Percentiles rank a stretch among this genome's conserved stretches.
phyloP scores from a whole-genome alignment of 2,329 filamentous ascomycete species.

The Talaromyces sp. region DNA sequence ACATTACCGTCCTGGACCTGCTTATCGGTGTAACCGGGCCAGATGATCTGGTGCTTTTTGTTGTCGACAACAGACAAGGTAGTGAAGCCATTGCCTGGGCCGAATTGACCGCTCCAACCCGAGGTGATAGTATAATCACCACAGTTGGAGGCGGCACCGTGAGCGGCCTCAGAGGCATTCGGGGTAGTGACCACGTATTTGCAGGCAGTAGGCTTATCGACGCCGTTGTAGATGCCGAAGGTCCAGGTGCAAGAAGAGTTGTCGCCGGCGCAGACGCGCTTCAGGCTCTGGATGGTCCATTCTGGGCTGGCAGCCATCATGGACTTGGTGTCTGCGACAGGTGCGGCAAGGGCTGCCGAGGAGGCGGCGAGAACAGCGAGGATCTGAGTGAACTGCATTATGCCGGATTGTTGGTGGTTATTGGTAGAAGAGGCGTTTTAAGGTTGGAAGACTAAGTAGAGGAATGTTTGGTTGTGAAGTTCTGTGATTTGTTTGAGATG shows the following conservation, averaged over 20 bases:
- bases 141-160: constrained; percentile 41
- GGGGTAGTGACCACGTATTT: constrained; percentile 34
- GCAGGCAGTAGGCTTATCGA: constrained; percentile 28
- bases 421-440: background rate
- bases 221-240: constrained; percentile 39
- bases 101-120: constrained; percentile 55
- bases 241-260: constrained; percentile 42
- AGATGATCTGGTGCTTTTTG: constrained; percentile 41
- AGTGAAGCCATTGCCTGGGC: constrained; percentile 49
- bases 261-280: constrained; percentile 36
- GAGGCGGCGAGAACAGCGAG: constrained; percentile 34
- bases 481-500: background rate
- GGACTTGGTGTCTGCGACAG: constrained; percentile 26
- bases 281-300: constrained; percentile 41
- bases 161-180: constrained; percentile 29
- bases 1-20: constrained; percentile 42
- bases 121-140: constrained; percentile 49
- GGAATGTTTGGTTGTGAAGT: background rate
- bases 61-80: constrained; percentile 48
- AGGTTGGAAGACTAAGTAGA: background rate
- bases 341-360: constrained; percentile 31
- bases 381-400: constrained; percentile 42
- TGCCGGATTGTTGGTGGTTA: constrained; percentile 18
- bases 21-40: constrained; percentile 51
- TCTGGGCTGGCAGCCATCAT: constrained; percentile 39